Base-by-base conservation (phyloP, 441 rosid species). In the Brassica balearica region DNA sequence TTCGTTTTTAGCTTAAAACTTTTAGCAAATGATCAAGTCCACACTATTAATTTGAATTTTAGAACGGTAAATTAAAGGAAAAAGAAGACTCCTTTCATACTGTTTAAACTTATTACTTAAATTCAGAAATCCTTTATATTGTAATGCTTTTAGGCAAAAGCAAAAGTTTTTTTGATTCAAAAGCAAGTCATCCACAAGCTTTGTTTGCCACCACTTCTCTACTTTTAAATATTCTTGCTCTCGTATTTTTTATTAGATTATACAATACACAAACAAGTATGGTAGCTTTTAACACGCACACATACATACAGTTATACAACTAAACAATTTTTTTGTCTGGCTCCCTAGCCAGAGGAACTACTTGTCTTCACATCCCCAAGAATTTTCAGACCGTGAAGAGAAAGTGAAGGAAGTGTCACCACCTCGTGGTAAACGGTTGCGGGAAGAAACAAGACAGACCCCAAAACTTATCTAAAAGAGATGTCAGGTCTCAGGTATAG, bases 371-470 rank as follows among this genome's bases (percentile, higher is more conserved):
- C 0, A 25, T 25, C 27, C 27, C 27, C 27, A 89, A 73, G 87
- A 71, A 75, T 77, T 86, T 43, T 69, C 75, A 17, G 94, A 90
- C 72, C 75, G 27, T 4, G 27, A 25, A 25, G 27, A 25, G 27
- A 25, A 25, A 25, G 27, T 25, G 27, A 25, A 25, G 27, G 27
- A 25, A 25, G 27, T 25, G 27, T 25, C 27, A 25, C 27, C 27
- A 25, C 27, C 1, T 25, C 27, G 27, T 25, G 27, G 27, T 25
- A 25, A 25, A 25, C 0, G 27, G 27, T 25, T 25, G 83, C 86
- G 86, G 80, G 97, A 94, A 69, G 99, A 94, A 88, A 77, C 59
- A 84, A 17, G 92, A 91, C 53, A 92, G 89, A 83, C 79, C 32
- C 6, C 95, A 90, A 51, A 88, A 74, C 83, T 85, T 72, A 85